phyloP scores from a whole-genome alignment of 306 rosid species.

The Senna siamea region DNA sequence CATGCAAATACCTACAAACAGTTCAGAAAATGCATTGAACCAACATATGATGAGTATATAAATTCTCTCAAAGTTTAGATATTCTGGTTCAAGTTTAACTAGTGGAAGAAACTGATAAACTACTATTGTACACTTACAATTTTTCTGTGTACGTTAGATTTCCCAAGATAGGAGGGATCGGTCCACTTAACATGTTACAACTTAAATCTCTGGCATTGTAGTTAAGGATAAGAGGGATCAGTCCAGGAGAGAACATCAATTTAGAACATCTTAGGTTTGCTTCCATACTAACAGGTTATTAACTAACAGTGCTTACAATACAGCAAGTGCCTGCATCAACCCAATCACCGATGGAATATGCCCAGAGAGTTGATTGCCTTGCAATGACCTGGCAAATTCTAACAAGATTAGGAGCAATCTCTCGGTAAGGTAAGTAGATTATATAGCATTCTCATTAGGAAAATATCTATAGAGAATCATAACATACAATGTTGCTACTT shows the following conservation, averaged over 20 bases:
- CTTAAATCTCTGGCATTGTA: slow-evolving; percentile 78
- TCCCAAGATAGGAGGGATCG: slow-evolving; percentile 88
- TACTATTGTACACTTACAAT: slow-evolving; percentile 59
- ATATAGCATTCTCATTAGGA: neutral
- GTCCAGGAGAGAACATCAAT: neutral
- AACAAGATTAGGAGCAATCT: slow-evolving; percentile 30
- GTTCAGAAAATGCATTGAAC: slow-evolving; percentile 21
- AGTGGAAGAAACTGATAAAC: neutral
- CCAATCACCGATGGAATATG: slow-evolving; percentile 87
- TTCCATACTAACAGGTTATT: neutral
- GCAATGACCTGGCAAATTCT: slow-evolving; percentile 69
- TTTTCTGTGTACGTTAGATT: slow-evolving; percentile 91
- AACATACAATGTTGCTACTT: slow-evolving; percentile 82
- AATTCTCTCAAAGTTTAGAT: neutral
- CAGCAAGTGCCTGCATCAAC: slow-evolving; percentile 99
- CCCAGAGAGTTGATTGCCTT: slow-evolving; percentile 89
- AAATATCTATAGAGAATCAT: slow-evolving; percentile 14
- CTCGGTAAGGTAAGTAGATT: slow-evolving; percentile 6
- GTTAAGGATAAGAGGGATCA: slow-evolving; percentile 5
- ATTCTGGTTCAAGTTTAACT: neutral
- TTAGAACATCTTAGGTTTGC: slow-evolving; percentile 1
- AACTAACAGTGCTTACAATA: slow-evolving; percentile 66
- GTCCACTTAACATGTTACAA: slow-evolving; percentile 75
- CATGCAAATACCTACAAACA: slow-evolving; percentile 83
- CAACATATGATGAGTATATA: slow-evolving; percentile 4